Conservation (phyloP, 2,329 filamentous ascomycete genomes). For the Ilyonectria destructans region DNA sequence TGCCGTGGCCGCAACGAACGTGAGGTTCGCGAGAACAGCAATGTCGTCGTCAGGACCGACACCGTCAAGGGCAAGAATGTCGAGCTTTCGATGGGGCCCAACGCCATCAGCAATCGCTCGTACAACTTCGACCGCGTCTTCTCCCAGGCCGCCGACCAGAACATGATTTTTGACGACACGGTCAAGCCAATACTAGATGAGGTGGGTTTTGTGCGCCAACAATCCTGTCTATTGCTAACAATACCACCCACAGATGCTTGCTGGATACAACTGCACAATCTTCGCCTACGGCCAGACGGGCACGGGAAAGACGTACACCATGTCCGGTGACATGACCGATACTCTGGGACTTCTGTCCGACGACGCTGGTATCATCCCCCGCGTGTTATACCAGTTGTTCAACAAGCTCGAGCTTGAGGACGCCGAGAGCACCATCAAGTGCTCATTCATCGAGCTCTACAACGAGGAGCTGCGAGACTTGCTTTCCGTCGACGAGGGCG, state of each 20-base stretch:
- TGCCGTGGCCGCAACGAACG: slow-evolving; percentile 94
- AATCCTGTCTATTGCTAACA: slow-evolving; percentile 15
- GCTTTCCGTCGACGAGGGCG: slow-evolving; percentile 83
- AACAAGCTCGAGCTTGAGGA: slow-evolving; percentile 85
- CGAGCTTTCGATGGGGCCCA: slow-evolving; percentile 92
- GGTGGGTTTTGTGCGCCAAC: slow-evolving; percentile 65
- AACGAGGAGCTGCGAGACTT: slow-evolving; percentile 97
- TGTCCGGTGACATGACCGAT: slow-evolving; percentile 98
- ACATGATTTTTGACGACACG: slow-evolving; percentile 95
- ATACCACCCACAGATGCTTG: slow-evolving; percentile 78
- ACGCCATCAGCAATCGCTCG: slow-evolving; percentile 93
- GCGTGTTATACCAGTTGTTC: slow-evolving; percentile 90
- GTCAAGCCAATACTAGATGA: slow-evolving; percentile 94
- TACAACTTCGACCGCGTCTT: slow-evolving; percentile 99
- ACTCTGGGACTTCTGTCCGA: slow-evolving; percentile 89
- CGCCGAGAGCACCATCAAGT: slow-evolving; percentile 91
- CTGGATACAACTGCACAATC: slow-evolving; percentile 97
- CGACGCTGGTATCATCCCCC: slow-evolving; percentile 94
- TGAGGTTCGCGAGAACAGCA: slow-evolving; percentile 94
- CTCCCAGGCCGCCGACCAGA: slow-evolving; percentile 93
- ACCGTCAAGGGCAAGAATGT: slow-evolving; percentile 90
- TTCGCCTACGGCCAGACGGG: slow-evolving; percentile 99
- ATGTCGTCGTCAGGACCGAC: slow-evolving; percentile 90
- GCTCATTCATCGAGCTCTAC: slow-evolving; percentile 98
- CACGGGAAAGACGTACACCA: slow-evolving; percentile 98